Base-by-base conservation (phyloP, 495 filamentous ascomycete genomes). In the Cetradonia linearis region DNA sequence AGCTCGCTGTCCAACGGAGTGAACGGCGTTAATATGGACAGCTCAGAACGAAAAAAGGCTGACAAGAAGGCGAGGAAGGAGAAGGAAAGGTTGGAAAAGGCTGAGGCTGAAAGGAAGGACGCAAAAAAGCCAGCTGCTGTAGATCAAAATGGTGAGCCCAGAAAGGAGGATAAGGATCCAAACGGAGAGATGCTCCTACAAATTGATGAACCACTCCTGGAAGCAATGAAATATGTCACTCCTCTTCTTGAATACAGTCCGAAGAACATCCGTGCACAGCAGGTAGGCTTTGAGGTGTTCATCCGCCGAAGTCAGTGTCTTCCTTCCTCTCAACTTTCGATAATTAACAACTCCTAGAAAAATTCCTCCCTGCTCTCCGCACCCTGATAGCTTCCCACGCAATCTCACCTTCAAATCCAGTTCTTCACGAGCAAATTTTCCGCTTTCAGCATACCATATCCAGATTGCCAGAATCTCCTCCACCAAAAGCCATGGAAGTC, bases 31-130 rank as follows among this genome's bases (percentile, higher is more conserved):
- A 77, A 75, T 7, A 77, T 79, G 44, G 83, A 86, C 52, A 79
- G 81, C 1, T 81, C 81, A 5, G 91, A 96, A 67, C 79, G 81
- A 58, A 97, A 95, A 80, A 97, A 94, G 77, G 89, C 89, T 1
- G 76, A 87, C 40, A 96, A 96, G 79, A 98, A 97, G 76, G 91
- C 92, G 3, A 91, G 85, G 74, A 91, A 88, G 72, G 93, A 96
- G 65, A 87, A 87, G 13, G 87, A 93, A 66, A 91, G 87, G 66
- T 70, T 80, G 49, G 89, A 95, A 69, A 86, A 88, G 67, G 84
- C 85, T 37, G 92, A 91, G 34, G 84, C 84, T 16, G 86, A 89
- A 63, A 92, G 88, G 72, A 85, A 88, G 30, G 83, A 91, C 69
- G 74, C 74, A 67, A 65, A 72, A 71, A 68, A 80, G 75, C 59